Evolutionary conservation across 805 yeast species (phyloP).

Genomic region (Wickerhamia fluorescens): DNA sequence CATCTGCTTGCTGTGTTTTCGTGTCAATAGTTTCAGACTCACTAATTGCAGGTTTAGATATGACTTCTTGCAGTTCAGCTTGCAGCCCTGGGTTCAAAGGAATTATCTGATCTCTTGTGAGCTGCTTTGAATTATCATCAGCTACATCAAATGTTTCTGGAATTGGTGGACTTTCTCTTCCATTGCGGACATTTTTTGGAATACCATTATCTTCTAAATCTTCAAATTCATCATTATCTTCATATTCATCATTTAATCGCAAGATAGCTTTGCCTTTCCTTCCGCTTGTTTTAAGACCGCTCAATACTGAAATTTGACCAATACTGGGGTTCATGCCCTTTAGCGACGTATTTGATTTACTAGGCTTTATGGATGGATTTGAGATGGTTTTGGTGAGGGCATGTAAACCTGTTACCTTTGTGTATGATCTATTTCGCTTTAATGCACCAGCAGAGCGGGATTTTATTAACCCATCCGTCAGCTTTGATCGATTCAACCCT

Average conservation of each 20-base stretch:
- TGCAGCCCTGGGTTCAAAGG: too few relatives aligned
- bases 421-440: constrained; percentile 29
- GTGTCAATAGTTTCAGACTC: background rate
- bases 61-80: too few relatives aligned
- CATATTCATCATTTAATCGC: constrained; percentile 28
- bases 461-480: constrained; percentile 32
- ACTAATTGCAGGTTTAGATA: too few relatives aligned
- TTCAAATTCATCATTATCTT: constrained; percentile 29
- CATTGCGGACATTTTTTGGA: too few relatives aligned
- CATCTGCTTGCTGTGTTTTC: constrained; percentile 1
- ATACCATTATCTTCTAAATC: constrained; percentile 15
- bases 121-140: background rate
- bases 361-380: constrained; percentile 22
- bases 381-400: constrained; percentile 30
- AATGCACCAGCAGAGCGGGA: constrained; percentile 14
- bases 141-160: constrained; percentile 2
- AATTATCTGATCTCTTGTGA: background rate
- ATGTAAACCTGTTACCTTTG: constrained; percentile 29
- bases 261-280: constrained; percentile 34
- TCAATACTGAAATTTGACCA: constrained; percentile 7
- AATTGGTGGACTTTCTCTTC: constrained; percentile 6
- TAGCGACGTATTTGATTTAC: constrained; percentile 26
- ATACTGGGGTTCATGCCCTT: constrained; percentile 17
- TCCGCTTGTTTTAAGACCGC: constrained; percentile 31
- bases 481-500: constrained; percentile 29